A percentile compares a stretch with the other conserved stretches of the same genome.
Evolutionary conservation across 371 early-diverging fungal species (phyloP).

Genomic region (Mucor ambiguus): DNA sequence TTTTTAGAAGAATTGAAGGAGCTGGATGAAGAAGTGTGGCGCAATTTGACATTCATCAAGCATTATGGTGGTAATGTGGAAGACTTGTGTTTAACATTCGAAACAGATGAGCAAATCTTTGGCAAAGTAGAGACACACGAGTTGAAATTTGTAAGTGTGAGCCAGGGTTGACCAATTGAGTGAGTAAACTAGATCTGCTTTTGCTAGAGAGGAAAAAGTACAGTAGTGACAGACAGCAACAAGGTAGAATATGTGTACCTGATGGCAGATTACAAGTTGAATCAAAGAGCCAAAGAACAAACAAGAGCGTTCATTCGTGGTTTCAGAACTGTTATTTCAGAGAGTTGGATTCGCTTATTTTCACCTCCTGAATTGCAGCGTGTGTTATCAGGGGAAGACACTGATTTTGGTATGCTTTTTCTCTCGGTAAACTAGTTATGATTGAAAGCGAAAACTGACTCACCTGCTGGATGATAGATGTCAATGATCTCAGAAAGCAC

Average conservation of each 20-base stretch:
- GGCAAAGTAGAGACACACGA: constrained; percentile 52
- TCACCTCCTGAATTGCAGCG: constrained; percentile 82
- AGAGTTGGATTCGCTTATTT: constrained; percentile 70
- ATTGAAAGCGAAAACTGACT: too few species aligned
- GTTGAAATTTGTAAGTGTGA: constrained; percentile 44
- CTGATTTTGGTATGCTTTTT: constrained; percentile 54
- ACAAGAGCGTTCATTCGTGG: constrained; percentile 83
- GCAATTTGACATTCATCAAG: constrained; percentile 79
- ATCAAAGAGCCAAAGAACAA: constrained; percentile 77
- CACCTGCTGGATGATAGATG: too few species aligned
- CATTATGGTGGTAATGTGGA: constrained; percentile 70
- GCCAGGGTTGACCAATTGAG: too few species aligned
- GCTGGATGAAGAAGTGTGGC: constrained; percentile 80
- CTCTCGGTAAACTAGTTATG: too few species aligned
- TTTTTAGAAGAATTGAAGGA: constrained; percentile 83
- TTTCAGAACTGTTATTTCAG: constrained; percentile 64
- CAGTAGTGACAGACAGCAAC: constrained; percentile 79
- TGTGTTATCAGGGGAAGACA: constrained; percentile 80
- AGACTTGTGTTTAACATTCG: constrained; percentile 69
- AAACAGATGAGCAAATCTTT: constrained; percentile 62
- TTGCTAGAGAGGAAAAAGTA: constrained; percentile 58
- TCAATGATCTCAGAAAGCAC: constrained; percentile 75
- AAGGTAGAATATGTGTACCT: constrained; percentile 82
- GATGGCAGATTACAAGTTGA: constrained; percentile 75
- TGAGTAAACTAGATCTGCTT: too few species aligned